Evolutionary conservation across 208 protist species (phyloP).

Genomic region (Crithidia thermophila): DNA sequence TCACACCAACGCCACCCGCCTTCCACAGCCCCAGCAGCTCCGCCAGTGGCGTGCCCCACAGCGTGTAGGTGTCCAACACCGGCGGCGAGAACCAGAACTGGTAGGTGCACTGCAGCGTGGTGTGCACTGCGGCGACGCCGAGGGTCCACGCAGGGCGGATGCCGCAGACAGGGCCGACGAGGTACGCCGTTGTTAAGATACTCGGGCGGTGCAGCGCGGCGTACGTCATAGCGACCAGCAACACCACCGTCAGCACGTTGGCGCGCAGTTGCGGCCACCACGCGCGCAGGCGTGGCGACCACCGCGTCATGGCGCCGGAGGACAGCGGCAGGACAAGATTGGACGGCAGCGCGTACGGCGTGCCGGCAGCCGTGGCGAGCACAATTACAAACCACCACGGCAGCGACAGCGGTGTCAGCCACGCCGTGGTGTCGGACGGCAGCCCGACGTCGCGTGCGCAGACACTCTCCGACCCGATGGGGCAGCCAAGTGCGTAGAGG

Average conservation of each 20-base stretch:
- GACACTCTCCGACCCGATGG: constrained; percentile 14
- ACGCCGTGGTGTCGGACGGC: constrained; percentile 13
- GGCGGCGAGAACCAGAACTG: constrained; percentile 29
- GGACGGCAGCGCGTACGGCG: constrained; percentile 12
- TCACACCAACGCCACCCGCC: too few relatives aligned
- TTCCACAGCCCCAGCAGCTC: constrained; percentile 26
- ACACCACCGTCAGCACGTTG: background rate
- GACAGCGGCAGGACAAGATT: constrained; percentile 1
- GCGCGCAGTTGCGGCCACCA: constrained; percentile 7
- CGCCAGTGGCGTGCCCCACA: constrained; percentile 18
- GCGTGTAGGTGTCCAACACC: constrained; percentile 15
- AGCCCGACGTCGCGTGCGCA: constrained; percentile 27
- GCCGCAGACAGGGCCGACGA: constrained; percentile 14
- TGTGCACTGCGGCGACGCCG: constrained; percentile 12
- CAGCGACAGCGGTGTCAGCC: constrained; percentile 30
- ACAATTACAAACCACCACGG: constrained; percentile 34
- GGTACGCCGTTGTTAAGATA: constrained; percentile 23
- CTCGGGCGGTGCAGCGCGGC: constrained; percentile 21
- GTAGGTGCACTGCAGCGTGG: constrained; percentile 30
- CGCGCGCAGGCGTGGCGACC: background rate
- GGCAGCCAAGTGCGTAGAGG: constrained; percentile 15
- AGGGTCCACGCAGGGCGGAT: constrained; percentile 21
- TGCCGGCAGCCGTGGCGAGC: constrained; percentile 18
- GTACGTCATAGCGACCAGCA: constrained; percentile 18
- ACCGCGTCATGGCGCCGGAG: background rate